A percentile compares a stretch with the other conserved stretches of the same genome.
Evolutionary conservation across 768 basidiomycete genomes (phyloP).

Genomic region (Auricularia sp.): DNA sequence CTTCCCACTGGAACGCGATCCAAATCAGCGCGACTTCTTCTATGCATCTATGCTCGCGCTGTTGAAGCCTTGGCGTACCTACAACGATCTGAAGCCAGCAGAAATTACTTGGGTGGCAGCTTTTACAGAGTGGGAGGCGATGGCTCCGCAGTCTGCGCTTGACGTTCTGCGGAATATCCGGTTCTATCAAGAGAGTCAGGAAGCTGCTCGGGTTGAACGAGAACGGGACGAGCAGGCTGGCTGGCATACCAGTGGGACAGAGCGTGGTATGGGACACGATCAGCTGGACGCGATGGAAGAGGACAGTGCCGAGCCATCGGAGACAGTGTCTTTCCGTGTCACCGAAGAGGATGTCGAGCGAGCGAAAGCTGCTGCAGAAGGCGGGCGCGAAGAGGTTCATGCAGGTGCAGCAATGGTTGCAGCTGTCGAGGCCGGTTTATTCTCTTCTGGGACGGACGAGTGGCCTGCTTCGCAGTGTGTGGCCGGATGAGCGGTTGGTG

Average conservation of each 20-base stretch:
- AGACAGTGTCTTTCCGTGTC: too few species aligned
- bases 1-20: conserved; percentile 24
- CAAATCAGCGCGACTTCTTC: conserved; percentile 19
- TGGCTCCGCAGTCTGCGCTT: background rate
- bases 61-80: conserved; percentile 26
- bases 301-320: too few species aligned
- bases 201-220: conserved; percentile 6
- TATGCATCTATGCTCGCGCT: conserved; percentile 28
- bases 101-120: conserved; percentile 16
- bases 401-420: background rate
- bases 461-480: too few species aligned
- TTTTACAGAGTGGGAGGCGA: conserved; percentile 12
- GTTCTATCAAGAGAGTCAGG: conserved; percentile 25
- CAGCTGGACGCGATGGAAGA: too few species aligned
- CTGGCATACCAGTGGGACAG: background rate
- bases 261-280: background rate
- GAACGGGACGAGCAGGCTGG: background rate
- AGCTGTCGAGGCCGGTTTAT: too few species aligned
- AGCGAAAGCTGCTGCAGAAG: too few species aligned
- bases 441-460: too few species aligned
- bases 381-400: background rate
- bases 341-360: too few species aligned
- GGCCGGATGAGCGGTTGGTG: too few species aligned
- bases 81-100: conserved; percentile 19
- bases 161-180: conserved; percentile 23